Base-by-base conservation (phyloP, 805 yeast species). In the Kazachstania viticola region DNA sequence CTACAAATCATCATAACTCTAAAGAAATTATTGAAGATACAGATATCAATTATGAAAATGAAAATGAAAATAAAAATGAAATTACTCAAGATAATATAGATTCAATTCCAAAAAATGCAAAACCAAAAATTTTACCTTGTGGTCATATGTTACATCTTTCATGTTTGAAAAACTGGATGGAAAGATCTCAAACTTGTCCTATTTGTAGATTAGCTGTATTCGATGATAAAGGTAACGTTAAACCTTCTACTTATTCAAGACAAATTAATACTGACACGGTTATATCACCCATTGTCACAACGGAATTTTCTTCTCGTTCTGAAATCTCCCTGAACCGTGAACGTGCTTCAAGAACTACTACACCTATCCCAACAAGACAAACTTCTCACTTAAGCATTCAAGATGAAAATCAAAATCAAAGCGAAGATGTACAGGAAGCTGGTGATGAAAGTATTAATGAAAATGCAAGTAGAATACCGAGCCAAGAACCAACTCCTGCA, bases 121-220 rank as follows among this genome's bases (percentile, higher is more conserved):
- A 58, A 30, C 95, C 97, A 4, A 84, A 83, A 54, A 79, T 69
- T 48, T 63, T 91, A 30, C 66, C 62, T 1, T 91, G 98, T 62
- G 80, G 83, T 17, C 98, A 91, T 55, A 77, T 83, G 29, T 65
- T 88, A 35, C 98, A 91, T 53, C 61, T 79, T 58, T 87, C 91
- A 4, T 91, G 98, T 54, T 65, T 91, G 39, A 80, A 83, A 48
- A 78, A 80, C 42, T 91, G 98, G 98, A 64, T 91, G 44, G 93
- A 82, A 49, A 69, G 94, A 41, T 83, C 95, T 0, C 88, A 79
- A 44, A 71, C 73, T n/a, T 91, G 98, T 60, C 98, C 98, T 2
- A 73, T 87, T 33, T 91, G 98, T 54, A 65, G 95, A 38, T 64
- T 77, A 19, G 71, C 74, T 9, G 93, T 84, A 2, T 67, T 73